phyloP scores from a whole-genome alignment of 1,284 basidiomycete species.

The Hortiboletus rubellus region DNA sequence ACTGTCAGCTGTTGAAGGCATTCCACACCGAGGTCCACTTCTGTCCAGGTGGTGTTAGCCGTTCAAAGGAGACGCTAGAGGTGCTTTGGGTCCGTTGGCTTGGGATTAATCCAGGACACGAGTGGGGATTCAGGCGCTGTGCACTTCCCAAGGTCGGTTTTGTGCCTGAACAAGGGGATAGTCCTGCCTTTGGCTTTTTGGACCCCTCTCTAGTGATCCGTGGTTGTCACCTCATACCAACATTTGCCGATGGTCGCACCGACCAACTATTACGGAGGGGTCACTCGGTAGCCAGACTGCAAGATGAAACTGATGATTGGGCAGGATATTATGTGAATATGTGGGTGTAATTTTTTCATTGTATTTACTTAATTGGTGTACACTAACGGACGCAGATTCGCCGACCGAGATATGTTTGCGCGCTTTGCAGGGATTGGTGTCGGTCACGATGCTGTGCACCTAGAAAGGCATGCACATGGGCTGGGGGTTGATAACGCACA shows the following conservation, averaged over 20 bases:
- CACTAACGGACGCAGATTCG: conserved; percentile 2
- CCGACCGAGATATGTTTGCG: neutral
- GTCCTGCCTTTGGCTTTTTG: conserved; percentile 10
- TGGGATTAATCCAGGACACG: neutral
- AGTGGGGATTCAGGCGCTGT: conserved; percentile 1
- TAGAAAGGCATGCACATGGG: neutral
- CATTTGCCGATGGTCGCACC: conserved; percentile 3
- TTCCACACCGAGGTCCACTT: neutral
- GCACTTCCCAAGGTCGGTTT: conserved; percentile 15
- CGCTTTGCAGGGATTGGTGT: neutral
- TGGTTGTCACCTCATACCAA: conserved; percentile 14
- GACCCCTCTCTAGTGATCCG: conserved; percentile 14
- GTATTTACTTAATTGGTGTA: neutral
- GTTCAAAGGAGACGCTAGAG: neutral
- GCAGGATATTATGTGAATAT: neutral
- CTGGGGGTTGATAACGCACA: neutral
- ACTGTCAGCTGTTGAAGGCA: conserved; percentile 1
- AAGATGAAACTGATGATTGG: neutral
- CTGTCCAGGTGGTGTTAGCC: neutral
- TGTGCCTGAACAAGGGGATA: neutral
- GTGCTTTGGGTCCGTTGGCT: conserved; percentile 19
- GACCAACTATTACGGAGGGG: neutral
- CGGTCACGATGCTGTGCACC: neutral
- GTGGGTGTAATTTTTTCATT: neutral
- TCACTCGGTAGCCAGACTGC: neutral